Percentiles rank a stretch among this genome's conserved stretches.
These are phyloP conservation scores for Lasiodiplodia theobromae DNA, from an alignment of 2,329 filamentous ascomycete genomes.

Conservation along the genomic window DNA sequence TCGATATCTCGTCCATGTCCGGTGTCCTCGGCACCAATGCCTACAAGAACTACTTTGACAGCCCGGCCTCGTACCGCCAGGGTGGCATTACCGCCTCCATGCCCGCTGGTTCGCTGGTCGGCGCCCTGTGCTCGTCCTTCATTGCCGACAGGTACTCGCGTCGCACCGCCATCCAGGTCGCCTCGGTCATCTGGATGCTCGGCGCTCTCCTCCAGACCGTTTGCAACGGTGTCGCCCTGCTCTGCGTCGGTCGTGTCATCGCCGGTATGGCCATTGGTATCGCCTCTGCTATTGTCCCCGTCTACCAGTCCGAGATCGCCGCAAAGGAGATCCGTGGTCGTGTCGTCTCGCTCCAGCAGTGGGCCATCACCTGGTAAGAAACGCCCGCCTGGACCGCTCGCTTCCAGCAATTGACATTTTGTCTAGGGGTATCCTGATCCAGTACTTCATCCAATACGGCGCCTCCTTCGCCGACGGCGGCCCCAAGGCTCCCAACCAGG, in stretches of 20 bases:
- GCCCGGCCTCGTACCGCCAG: conserved; percentile 32
- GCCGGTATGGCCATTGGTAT: conserved; percentile 88
- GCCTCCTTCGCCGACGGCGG: conserved; percentile 56
- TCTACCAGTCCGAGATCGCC: conserved; percentile 88
- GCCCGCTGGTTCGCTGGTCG: conserved; percentile 47
- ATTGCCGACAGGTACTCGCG: conserved; percentile 47
- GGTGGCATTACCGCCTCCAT: conserved; percentile 48
- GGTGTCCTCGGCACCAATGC: conserved; percentile 57
- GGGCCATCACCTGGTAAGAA: conserved; percentile 69
- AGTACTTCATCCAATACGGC: conserved; percentile 69
- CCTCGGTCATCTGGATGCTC: conserved; percentile 46
- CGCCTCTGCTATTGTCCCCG: conserved; percentile 88
- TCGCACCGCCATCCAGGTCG: conserved; percentile 44
- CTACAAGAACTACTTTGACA: conserved; percentile 33
- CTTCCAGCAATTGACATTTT: neutral
- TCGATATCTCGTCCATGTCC: conserved; percentile 64
- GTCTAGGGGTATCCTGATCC: conserved; percentile 65
- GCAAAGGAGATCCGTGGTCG: conserved; percentile 58
- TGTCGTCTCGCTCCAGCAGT: conserved; percentile 71
- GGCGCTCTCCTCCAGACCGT: conserved; percentile 38
- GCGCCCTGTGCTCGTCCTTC: conserved; percentile 46
- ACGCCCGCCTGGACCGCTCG: neutral
- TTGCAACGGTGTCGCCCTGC: conserved; percentile 34
- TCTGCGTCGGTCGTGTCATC: conserved; percentile 73
- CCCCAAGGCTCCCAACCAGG: conserved; percentile 45